phyloP scores from a whole-genome alignment of 441 rosid species.

The Euphorbia schlechtendalii region DNA sequence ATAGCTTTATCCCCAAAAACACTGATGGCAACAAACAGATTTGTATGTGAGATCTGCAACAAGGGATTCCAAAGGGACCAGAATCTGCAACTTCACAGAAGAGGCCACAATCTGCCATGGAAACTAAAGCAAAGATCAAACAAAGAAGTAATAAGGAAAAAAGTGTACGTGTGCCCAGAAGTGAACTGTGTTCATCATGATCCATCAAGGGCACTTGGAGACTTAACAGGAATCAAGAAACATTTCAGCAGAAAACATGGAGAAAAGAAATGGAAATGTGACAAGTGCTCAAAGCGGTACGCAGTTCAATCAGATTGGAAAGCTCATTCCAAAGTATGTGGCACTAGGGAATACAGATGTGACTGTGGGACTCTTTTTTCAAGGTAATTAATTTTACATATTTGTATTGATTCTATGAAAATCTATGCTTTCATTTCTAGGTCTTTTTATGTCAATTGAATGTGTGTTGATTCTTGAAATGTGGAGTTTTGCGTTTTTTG shows the following conservation, averaged over 20 bases:
- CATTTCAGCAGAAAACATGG: conserved; percentile 80
- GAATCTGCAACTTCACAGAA: conserved; percentile 71
- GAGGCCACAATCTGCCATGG: conserved; percentile 89
- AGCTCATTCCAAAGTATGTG: conserved; percentile 84
- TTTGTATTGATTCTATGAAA: neutral
- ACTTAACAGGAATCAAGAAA: conserved; percentile 80
- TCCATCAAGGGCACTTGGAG: conserved; percentile 75
- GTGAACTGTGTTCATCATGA: conserved; percentile 77
- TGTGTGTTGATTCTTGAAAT: conserved; percentile 6
- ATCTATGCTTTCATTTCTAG: neutral
- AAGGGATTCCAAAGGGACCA: no score
- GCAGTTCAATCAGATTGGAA: conserved; percentile 92
- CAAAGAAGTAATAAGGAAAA: conserved; percentile 56
- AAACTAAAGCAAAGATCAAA: conserved; percentile 69
- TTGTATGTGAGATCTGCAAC: no score
- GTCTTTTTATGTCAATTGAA: neutral
- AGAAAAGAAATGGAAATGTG: conserved; percentile 92
- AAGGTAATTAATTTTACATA: neutral
- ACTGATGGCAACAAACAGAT: conserved; percentile 71
- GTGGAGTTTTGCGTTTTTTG: conserved; percentile 6
- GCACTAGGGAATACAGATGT: conserved; percentile 82
- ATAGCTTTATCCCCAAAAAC: conserved; percentile 74
- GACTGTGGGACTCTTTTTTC: conserved; percentile 43
- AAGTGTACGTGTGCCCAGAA: conserved; percentile 80
- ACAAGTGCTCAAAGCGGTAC: conserved; percentile 69